phyloP scores from a whole-genome alignment of 2,329 filamentous ascomycete genomes.

The Kalaharituber pfeilii region DNA sequence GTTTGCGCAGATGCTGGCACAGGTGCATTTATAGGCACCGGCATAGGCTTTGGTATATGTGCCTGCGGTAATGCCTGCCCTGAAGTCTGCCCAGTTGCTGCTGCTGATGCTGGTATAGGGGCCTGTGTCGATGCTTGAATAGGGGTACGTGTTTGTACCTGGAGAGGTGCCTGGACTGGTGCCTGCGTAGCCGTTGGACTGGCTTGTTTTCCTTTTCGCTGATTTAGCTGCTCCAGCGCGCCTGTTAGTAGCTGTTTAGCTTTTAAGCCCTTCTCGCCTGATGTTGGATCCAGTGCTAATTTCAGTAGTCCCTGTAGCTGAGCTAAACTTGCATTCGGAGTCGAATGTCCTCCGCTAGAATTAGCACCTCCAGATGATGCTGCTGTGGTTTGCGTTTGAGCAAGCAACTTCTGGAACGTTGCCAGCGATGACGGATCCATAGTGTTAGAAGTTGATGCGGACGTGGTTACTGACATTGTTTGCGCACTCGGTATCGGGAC shows the following conservation, averaged over 20 bases:
- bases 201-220: not conserved
- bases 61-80: not conserved
- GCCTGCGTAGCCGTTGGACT: no score
- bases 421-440: not conserved
- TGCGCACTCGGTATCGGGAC: not conserved
- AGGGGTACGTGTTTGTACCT: no score
- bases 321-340: not conserved
- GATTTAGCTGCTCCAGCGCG: not conserved
- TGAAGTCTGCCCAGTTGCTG: no score
- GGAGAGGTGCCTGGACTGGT: no score
- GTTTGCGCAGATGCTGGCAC: not conserved
- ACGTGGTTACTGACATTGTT: no score
- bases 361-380: not conserved
- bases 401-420: not conserved
- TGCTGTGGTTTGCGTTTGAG: not conserved
- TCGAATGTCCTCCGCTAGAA: no score
- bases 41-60: not conserved
- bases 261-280: not conserved
- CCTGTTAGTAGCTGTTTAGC: not conserved
- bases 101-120: no score
- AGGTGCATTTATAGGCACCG: not conserved
- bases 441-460: no score
- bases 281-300: not conserved
- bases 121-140: no score
- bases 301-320: not conserved